Base-by-base conservation (phyloP, 2,329 filamentous ascomycete species). In the Alternaria triticina region DNA sequence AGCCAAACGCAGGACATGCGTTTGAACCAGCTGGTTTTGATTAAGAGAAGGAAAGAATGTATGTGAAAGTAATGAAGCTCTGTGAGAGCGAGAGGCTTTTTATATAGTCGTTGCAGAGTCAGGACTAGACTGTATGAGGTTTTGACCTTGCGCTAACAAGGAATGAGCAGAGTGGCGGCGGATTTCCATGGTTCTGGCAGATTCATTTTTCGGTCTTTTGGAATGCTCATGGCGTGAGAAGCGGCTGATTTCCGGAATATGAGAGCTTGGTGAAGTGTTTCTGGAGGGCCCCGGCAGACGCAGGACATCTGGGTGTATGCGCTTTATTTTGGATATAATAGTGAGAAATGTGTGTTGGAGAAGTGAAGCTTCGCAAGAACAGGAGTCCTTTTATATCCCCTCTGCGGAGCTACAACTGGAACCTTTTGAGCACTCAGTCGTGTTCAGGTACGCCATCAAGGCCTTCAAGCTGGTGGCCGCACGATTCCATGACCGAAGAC, bases 111-210 rank as follows among this genome's bases (percentile, higher is more conserved):
- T 5, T n/a, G 15, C 15, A 36, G 33, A 36, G 33, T 7, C 0
- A n/a, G 0, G 4, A n/a, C 7, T 36, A 36, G 7, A 36, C 33
- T n/a, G 2, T 0, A n/a, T n/a, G 4, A 5, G 33, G 33, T 8
- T 36, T 36, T 8, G 7, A 5, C 33, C 33, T 36, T 10, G 8
- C 33, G 33, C 15, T 4, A 1, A 36, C 15, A 36, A 36, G 4
- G 8, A 10, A 0, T 36, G 15, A 36, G 33, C 0, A n/a, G 8
- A 36, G 15, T n/a, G 15, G 33, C 33, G 8, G 33, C 8, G 15
- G 8, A 36, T 36, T 36, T n/a, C 33, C 33, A n/a, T 36, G 4
- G 1, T 33, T 1, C 0, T 2, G 3, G 30, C 0, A 36, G 0
- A 8, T 9, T 36, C 13, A n/a, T 5, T 0, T n/a, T 36, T 36